Evolutionary conservation across 2,329 filamentous ascomycete genomes (phyloP).

Genomic region (Paecilomyces sp.): DNA sequence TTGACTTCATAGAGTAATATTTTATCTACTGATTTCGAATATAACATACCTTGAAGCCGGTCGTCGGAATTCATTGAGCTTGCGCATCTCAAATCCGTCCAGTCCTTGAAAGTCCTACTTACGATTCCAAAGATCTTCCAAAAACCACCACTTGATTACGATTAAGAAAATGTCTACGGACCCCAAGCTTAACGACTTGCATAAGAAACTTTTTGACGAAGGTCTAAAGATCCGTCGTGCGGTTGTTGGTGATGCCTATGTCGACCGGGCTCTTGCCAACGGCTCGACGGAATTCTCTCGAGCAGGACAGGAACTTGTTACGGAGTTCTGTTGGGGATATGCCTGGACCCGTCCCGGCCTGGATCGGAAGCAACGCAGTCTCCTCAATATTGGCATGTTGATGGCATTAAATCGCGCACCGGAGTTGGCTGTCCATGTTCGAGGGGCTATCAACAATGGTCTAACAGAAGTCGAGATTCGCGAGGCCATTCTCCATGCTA

Average conservation of each 20-base stretch:
- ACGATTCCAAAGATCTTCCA: too few species aligned
- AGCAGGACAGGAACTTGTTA: not conserved
- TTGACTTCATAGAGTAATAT: too few species aligned
- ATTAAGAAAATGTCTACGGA: too few species aligned
- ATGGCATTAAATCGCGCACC: constrained; percentile 50
- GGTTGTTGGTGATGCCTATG: not conserved
- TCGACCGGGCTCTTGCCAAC: not conserved
- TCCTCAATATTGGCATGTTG: constrained; percentile 50
- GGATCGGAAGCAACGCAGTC: not conserved
- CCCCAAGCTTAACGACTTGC: too few species aligned
- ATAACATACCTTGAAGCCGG: too few species aligned
- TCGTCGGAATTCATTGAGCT: too few species aligned
- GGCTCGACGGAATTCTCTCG: constrained; percentile 1
- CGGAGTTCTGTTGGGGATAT: not conserved
- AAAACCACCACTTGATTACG: too few species aligned
- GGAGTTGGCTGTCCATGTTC: constrained; percentile 52
- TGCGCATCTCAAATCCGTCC: too few species aligned
- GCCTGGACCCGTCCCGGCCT: not conserved
- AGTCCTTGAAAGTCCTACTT: too few species aligned
- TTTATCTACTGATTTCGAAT: too few species aligned
- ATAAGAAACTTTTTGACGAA: too few species aligned
- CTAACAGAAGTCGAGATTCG: constrained; percentile 52
- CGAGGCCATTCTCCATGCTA: constrained; percentile 24
- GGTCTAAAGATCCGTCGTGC: too few species aligned
- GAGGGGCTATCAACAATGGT: constrained; percentile 55